A percentile compares a stretch with the other conserved stretches of the same genome.
Conservation (phyloP, 169 alveolate genomes). For the Plasmodium relictum region DNA sequence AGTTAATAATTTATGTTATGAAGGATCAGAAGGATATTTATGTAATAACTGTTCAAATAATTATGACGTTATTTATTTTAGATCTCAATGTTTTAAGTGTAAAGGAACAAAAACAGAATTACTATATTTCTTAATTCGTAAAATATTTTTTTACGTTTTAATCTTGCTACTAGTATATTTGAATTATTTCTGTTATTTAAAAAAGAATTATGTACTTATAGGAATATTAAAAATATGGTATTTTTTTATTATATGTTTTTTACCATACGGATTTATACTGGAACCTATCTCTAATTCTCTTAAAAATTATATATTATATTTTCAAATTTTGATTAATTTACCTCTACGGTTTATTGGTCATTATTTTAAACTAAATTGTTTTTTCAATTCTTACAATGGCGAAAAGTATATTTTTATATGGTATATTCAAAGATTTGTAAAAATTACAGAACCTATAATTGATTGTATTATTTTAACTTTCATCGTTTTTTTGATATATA, state of each 20-base stretch:
- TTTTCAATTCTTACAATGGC: slow-evolving; percentile 19
- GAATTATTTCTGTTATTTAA: slow-evolving; percentile 72
- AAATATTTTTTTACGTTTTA: slow-evolving; percentile 49
- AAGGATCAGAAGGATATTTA: slow-evolving; percentile 86
- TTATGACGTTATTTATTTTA: slow-evolving; percentile 42
- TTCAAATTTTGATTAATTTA: slow-evolving; percentile 38
- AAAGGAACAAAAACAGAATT: slow-evolving; percentile 38
- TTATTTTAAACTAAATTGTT: slow-evolving; percentile 66
- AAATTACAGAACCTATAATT: slow-evolving; percentile 74
- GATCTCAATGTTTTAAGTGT: slow-evolving; percentile 72
- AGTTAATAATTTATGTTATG: slow-evolving; percentile 66
- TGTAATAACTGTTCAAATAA: slow-evolving; percentile 79
- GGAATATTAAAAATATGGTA: slow-evolving; percentile 77
- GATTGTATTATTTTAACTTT: slow-evolving; percentile 38
- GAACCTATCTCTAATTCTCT: slow-evolving; percentile 24
- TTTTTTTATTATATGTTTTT: slow-evolving; percentile 52
- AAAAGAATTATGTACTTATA: slow-evolving; percentile 68
- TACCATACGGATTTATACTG: slow-evolving; percentile 36
- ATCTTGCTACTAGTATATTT: slow-evolving; percentile 52
- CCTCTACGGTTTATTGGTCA: slow-evolving; percentile 50
- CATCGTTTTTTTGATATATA: slow-evolving; percentile 10
- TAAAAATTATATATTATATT: slow-evolving; percentile 32
- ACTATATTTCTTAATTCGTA: slow-evolving; percentile 16
- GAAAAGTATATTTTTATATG: slow-evolving; percentile 52
- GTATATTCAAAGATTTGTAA: slow-evolving; percentile 73